Evolutionary conservation across 441 rosid genomes (phyloP), one percentile per base, ranked within the genome.

Genomic region (Biscutella auriculata): DNA sequence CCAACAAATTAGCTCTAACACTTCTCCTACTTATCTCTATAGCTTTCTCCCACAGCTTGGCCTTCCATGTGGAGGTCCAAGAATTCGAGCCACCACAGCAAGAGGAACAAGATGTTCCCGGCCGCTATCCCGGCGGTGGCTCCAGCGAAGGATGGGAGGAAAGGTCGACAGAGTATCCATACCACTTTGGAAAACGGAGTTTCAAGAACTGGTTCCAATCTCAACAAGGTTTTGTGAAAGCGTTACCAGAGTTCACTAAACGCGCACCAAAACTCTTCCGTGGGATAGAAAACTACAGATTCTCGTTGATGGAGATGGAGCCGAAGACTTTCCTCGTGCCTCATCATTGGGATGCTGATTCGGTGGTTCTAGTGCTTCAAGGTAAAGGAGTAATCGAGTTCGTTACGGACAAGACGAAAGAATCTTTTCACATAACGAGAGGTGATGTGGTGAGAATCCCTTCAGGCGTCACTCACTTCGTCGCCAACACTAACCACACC

Each of bases 291-390:
- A 75, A 84, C 44, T 76, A 68, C 57, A 72, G 79, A 1, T 50
- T 80, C n/a, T 34, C 65, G 11, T 10, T 69, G 0, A 13, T 76
- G 11, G 77, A 77, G 70, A 82, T 71, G 26, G 60, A 74, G 49
- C 83, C 87, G 15, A 63, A 44, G 44, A 78, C 82, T 16, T 74
- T 83, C 51, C 32, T 73, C 21, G 44, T 75, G 11, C 95, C 91
- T 10, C 80, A 71, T 27, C 86, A 78, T 48, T 13, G 8, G 2
- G 85, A 86, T 68, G 73, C 78, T 1, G 81, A 79, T 17, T 25
- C 32, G 6, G 26, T 80, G 44, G 43, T 62, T n/a, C 2, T 78
- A 7, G 76, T 76, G 25, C 6, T 73, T 4, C 76, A 44, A 26
- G 90, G 95, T 76, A 71, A 53, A 21, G 82, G 83, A 57, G 68